These are phyloP conservation scores for Ceratocystis lukuohia DNA, from an alignment of 2,329 filamentous ascomycete genomes.

Conservation along the genomic window DNA sequence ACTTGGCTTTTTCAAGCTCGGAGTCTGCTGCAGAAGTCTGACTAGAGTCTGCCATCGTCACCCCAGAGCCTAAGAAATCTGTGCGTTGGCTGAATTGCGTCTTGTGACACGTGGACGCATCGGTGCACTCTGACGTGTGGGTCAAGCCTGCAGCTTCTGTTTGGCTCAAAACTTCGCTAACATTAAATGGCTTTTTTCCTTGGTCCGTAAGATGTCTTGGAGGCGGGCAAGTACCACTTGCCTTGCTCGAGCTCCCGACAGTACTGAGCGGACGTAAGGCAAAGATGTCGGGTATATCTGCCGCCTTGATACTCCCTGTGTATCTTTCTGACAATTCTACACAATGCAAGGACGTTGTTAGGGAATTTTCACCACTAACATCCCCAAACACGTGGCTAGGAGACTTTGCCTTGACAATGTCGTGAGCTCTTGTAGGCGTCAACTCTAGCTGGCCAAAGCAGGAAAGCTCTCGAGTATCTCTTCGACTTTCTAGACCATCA, in stretches of 20 bases:
- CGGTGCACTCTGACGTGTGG: no score
- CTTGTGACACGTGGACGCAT: no score
- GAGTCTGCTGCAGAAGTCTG: no score
- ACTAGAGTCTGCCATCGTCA: no score
- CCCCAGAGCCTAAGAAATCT: no score
- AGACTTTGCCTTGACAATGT: neutral
- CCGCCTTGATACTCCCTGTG: neutral
- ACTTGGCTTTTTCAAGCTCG: no score
- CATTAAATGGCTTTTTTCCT: no score
- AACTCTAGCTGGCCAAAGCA: constrained; percentile 18
- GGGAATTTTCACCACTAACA: no score
- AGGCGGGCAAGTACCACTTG: neutral
- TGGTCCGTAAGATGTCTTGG: neutral
- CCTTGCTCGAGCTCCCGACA: no score
- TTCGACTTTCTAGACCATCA: neutral
- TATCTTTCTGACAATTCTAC: neutral
- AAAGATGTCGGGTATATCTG: neutral
- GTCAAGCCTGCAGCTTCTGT: no score
- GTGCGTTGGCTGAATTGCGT: no score
- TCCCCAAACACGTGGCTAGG: neutral
- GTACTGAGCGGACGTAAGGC: neutral
- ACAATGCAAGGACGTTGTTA: neutral
- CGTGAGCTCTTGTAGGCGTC: neutral
- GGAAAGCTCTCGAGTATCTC: neutral
- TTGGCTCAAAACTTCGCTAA: no score